Evolutionary conservation across 2,329 filamentous ascomycete species (phyloP).

Genomic region (Coccinonectria pachysandricola): DNA sequence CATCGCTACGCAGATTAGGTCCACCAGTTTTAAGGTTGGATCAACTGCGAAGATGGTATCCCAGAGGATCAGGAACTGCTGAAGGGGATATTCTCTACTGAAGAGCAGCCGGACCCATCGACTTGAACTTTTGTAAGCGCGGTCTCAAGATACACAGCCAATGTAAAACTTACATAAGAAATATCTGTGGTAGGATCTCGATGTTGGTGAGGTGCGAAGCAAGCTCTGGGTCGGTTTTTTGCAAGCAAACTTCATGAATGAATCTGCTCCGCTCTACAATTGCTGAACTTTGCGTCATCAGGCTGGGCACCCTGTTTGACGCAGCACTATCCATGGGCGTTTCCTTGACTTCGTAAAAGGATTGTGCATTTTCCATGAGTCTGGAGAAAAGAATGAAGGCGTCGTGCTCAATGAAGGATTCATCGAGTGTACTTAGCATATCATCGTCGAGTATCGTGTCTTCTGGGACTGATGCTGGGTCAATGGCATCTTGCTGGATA

Average conservation of each 20-base stretch:
- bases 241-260: conserved; percentile 75
- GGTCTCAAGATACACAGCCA: background rate
- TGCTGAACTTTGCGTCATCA: conserved; percentile 30
- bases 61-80: conserved; percentile 77
- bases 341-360: conserved; percentile 65
- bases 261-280: conserved; percentile 80
- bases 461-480: conserved; percentile 29
- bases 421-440: conserved; percentile 60
- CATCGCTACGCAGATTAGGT: conserved; percentile 91
- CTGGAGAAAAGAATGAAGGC: conserved; percentile 75
- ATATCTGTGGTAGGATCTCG: conserved; percentile 92
- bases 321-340: conserved; percentile 7
- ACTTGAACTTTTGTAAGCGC: conserved; percentile 30
- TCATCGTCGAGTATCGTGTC: conserved; percentile 33
- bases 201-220: conserved; percentile 70
- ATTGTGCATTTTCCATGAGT: conserved; percentile 78
- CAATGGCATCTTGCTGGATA: conserved; percentile 70
- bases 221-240: conserved; percentile 72
- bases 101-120: conserved; percentile 93
- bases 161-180: conserved; percentile 60
- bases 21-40: conserved; percentile 66
- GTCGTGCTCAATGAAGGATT: conserved; percentile 75
- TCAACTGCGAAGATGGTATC: conserved; percentile 86
- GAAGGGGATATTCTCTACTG: conserved; percentile 84
- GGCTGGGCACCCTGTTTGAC: conserved; percentile 8